phyloP scores from a whole-genome alignment of 2,329 filamentous ascomycete species.

The Phyllosticta citribraziliensis region DNA sequence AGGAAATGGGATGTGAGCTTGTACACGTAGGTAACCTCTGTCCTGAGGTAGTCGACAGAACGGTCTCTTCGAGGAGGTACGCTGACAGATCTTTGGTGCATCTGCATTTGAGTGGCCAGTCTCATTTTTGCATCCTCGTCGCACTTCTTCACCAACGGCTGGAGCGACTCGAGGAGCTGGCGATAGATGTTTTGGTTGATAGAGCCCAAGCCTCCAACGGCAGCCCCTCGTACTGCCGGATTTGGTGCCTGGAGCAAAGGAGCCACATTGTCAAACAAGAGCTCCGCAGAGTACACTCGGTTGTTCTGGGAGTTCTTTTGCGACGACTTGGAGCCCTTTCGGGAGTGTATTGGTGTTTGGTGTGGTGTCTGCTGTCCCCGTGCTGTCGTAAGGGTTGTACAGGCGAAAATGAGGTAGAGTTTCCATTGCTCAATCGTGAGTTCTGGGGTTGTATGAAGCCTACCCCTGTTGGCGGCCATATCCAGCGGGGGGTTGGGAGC shows the following conservation, averaged over 20 bases:
- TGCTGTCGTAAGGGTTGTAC: constrained; percentile 82
- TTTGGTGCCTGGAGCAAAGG: constrained; percentile 75
- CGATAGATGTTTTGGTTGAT: constrained; percentile 93
- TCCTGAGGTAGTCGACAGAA: constrained; percentile 77
- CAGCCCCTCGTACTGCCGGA: constrained; percentile 73
- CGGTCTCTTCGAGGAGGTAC: constrained; percentile 68
- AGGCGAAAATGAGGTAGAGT: constrained; percentile 91
- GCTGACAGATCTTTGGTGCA: constrained; percentile 75
- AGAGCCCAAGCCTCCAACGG: constrained; percentile 83
- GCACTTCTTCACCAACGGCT: constrained; percentile 75
- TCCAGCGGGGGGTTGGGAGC: constrained; percentile 49
- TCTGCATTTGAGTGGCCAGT: constrained; percentile 33
- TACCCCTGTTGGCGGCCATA: constrained; percentile 49
- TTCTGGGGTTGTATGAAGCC: constrained; percentile 63
- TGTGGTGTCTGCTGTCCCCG: constrained; percentile 52
- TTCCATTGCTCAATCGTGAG: constrained; percentile 97
- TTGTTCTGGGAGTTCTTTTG: constrained; percentile 49
- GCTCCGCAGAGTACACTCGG: constrained; percentile 78
- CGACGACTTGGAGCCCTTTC: constrained; percentile 68
- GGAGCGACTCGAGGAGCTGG: constrained; percentile 79
- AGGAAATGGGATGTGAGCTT: constrained; percentile 88
- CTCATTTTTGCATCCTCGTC: constrained; percentile 81
- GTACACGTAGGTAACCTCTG: constrained; percentile 93
- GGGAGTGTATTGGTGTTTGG: constrained; percentile 60
- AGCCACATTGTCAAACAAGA: constrained; percentile 84